Base-by-base conservation (phyloP, 2,329 filamentous ascomycete species). In the Venturia aucupariae region DNA sequence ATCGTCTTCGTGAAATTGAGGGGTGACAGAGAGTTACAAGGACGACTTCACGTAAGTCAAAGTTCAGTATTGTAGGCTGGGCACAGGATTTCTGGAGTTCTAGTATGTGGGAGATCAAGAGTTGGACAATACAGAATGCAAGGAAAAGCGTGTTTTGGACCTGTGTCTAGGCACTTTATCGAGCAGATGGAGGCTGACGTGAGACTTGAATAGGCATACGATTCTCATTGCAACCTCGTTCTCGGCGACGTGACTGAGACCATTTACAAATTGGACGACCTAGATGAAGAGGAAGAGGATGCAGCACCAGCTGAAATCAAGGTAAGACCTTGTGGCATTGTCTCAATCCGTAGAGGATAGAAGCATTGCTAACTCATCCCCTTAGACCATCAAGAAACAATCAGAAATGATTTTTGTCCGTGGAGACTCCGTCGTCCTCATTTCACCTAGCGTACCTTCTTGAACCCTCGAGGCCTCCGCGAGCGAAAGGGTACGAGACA, bases 361-460 rank as follows among this genome's bases (percentile, higher is more conserved):
- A 41, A 41, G 39, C 39, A 41, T 41, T 6, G 24, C 59, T 22
- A 10, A 62, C 35, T 63, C 65, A 68, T 60, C 15, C n/a, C 22
- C 51, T 17, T 68, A 96, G 90, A 96, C 92, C 17, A 86, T 94
- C 67, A 96, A 93, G 79, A 96, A 96, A 78, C 95, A 97, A 76
- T 95, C 92, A 54, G 94, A 97, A 75, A 99, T 99, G 94, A 80
- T 99, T 24, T 99, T 99, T 75, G 93, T 99, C 65, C 83, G 94
- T 90, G 93, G 92, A 93, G 79, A 81, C 68, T 81, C 79, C 13
- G 79, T 81, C 15, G 79, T 81, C 42, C 71, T 81, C 63, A 81
- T 81, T 41, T 79, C 79, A 38, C 75, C 75, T 48, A 69, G 51
- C 30, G 51, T 57, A 57, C 51, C 51, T 38, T 57, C 51, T 35